Conservation (phyloP, 2,329 filamentous ascomycete genomes). For the Thielaviopsis euricoi region DNA sequence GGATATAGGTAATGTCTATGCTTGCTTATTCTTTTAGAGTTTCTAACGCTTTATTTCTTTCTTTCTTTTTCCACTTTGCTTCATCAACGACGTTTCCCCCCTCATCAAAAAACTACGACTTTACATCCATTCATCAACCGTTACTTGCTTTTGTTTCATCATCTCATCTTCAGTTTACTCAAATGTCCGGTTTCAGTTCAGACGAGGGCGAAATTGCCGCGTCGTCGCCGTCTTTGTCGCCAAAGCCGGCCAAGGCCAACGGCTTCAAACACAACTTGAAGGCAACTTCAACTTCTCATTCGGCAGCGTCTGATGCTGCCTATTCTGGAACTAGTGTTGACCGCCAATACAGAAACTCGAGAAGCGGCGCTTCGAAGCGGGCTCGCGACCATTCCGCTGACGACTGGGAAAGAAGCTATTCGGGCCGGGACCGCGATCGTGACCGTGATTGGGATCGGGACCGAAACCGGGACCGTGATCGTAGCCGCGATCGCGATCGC, state of each 20-base stretch:
- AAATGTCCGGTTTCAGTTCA: conserved; percentile 35
- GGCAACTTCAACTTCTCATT: conserved; percentile 50
- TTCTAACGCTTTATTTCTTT: too few species aligned
- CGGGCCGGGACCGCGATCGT: conserved; percentile 35
- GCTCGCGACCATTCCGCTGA: conserved; percentile 35
- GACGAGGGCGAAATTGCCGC: conserved; percentile 70
- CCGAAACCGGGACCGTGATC: conserved; percentile 14
- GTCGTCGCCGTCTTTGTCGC: neutral
- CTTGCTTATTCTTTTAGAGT: too few species aligned
- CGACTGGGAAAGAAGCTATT: neutral
- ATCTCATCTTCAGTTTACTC: neutral
- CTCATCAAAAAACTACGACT: too few species aligned
- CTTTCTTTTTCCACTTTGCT: too few species aligned
- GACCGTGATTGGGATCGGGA: conserved; percentile 36
- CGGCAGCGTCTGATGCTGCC: conserved; percentile 33
- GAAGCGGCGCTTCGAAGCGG: conserved; percentile 42
- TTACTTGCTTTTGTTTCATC: too few species aligned
- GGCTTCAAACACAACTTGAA: conserved; percentile 33
- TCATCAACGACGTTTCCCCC: too few species aligned
- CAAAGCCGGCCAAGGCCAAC: neutral
- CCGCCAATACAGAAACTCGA: conserved; percentile 66
- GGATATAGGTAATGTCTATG: neutral
- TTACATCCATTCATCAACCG: too few species aligned
- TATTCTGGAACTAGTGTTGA: conserved; percentile 73
- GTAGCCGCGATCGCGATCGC: conserved; percentile 25